phyloP scores from a whole-genome alignment of 495 filamentous ascomycete species.

The Penicillium ucsense region DNA sequence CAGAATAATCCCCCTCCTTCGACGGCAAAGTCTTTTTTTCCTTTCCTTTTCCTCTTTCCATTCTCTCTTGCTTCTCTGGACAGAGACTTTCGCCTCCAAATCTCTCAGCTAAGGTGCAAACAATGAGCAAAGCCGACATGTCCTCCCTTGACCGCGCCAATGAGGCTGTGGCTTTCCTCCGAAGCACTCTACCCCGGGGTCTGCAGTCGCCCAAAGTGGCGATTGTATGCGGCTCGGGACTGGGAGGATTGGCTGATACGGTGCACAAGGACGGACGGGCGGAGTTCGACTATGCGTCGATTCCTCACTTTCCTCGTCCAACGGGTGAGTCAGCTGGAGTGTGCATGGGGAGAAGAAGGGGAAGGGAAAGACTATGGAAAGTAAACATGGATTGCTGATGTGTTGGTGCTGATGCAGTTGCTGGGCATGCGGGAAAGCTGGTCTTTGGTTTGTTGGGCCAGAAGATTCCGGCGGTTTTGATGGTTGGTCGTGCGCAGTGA shows the following conservation, averaged over 20 bases:
- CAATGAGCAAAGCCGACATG: conserved; percentile 9
- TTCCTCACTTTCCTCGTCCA: conserved; percentile 56
- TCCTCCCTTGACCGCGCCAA: conserved; percentile 25
- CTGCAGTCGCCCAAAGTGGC: conserved; percentile 50
- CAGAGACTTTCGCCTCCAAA: neutral
- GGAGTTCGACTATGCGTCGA: conserved; percentile 52
- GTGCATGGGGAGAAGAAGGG: neutral
- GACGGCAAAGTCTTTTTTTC: too few relatives aligned
- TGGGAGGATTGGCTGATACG: conserved; percentile 55
- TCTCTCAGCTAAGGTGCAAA: neutral
- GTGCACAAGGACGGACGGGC: conserved; percentile 41
- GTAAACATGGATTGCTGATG: neutral
- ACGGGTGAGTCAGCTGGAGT: conserved; percentile 43
- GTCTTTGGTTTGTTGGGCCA: conserved; percentile 56
- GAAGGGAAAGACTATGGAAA: neutral
- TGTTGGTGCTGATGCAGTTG: conserved; percentile 29
- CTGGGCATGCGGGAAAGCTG: conserved; percentile 66
- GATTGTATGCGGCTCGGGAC: conserved; percentile 66
- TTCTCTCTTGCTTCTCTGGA: neutral
- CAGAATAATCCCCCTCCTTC: too few relatives aligned
- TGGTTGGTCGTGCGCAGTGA: conserved; percentile 68
- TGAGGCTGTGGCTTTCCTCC: conserved; percentile 32
- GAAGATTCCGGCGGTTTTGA: conserved; percentile 53
- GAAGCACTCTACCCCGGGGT: conserved; percentile 27
- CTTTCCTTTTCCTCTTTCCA: too few relatives aligned